Base-by-base conservation (phyloP, 1,284 basidiomycete species). In the Termitomyces sp. region DNA sequence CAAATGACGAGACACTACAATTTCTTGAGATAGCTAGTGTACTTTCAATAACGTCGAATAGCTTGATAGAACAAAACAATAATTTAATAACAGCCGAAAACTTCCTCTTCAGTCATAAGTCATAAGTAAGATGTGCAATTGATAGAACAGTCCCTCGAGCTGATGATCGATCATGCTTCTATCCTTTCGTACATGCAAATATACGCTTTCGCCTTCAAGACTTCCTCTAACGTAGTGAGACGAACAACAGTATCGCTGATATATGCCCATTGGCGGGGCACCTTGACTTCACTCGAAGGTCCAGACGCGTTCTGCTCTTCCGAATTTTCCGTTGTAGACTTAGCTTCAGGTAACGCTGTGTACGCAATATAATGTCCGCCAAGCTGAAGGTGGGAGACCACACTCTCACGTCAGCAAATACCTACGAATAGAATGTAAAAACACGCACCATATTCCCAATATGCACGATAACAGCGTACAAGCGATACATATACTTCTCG, bases 391-490 rank as follows among this genome's bases (percentile, higher is more conserved):
- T 53, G 21, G 21, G 9, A 54, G 57, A 53, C 24, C 19, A 58
- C 48, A 48, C 55, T 28, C 48, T 52, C 39, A 55, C 26, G 54
- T 54, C 43, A 63, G 50, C 39, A 57, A 50, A 55, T 43, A 9
- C n/a, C 58, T n/a, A 43, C 21, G 1, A 12, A 31, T 15, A 24
- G 36, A n/a, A 50, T 13, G 7, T 41, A 15, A 55, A 15, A 55
- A 31, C 26, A 60, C 44, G 53, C 55, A 92, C 87, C 88, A 95
- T 93, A 64, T 86, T 87, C 24, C 93, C 93, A 54, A 92, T 86
- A 70, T 97, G 94, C 49, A 95, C 92, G 3, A 97, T 90, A 2
- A 96, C 88, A 24, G 92, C 90, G 68, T 89, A 89, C 51, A 90
- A 64, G 44, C 86, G 74, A 69, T 89, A 89, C 79, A 84, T 80